Conservation (phyloP, 805 yeast species). For the Saturnispora saitoi region DNA sequence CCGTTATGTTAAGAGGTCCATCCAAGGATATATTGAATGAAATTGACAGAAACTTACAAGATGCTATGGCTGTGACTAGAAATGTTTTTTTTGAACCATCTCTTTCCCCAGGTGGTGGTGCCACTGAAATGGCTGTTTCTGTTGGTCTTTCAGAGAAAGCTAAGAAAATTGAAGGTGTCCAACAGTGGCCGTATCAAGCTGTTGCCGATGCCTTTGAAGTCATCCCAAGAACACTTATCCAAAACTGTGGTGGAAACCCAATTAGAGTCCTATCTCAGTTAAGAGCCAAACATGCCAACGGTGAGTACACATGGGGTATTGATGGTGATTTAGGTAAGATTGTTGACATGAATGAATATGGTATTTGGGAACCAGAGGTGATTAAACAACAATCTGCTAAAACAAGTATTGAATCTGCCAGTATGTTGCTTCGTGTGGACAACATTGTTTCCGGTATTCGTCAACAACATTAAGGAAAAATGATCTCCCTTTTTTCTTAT, state of each 20-base stretch:
- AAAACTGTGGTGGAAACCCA: conserved; percentile 97
- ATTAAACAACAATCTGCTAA: conserved; percentile 94
- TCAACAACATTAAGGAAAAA: conserved; percentile 13
- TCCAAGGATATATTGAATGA: conserved; percentile 94
- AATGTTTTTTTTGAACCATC: conserved; percentile 93
- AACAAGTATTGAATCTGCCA: conserved; percentile 97
- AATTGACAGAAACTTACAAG: conserved; percentile 93
- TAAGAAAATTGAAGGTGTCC: conserved; percentile 85
- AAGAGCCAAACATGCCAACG: conserved; percentile 95
- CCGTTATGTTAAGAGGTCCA: conserved; percentile 88
- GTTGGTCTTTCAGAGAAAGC: conserved; percentile 86
- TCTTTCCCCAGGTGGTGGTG: conserved; percentile 98
- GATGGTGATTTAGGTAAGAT: conserved; percentile 93
- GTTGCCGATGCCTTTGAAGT: conserved; percentile 99
- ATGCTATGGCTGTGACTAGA: conserved; percentile 96
- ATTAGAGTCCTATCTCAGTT: conserved; percentile 81
- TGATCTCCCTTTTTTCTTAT: too few species aligned
- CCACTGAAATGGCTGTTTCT: conserved; percentile 97
- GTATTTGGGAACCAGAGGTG: conserved; percentile 99
- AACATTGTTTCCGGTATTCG: conserved; percentile 96
- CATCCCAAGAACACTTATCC: conserved; percentile 93
- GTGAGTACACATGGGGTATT: conserved; percentile 76
- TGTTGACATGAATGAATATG: conserved; percentile 91
- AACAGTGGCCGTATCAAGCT: conserved; percentile 98
- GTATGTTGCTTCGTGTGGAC: conserved; percentile 89